Evolutionary conservation across 1,284 basidiomycete genomes (phyloP), one percentile per base, ranked within the genome.

Genomic region (Cutaneotrichosporon spelunceum): DNA sequence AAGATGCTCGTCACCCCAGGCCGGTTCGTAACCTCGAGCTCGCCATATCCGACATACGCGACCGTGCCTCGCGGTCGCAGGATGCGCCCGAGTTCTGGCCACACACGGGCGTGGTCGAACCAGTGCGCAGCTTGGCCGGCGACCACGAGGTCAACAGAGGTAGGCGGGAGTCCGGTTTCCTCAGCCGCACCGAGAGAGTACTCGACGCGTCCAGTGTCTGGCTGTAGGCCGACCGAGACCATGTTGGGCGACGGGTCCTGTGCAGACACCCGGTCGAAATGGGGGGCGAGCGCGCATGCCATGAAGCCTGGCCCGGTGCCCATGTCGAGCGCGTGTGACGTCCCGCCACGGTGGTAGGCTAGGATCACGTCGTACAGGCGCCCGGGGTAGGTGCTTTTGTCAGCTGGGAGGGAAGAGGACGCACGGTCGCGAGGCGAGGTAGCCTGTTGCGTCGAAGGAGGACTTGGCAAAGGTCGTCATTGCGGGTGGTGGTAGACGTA

Each of bases 71-170:
- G 83, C 0, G 82, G 83, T 44, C 84, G 82, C 55, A 93, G 77
- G 3, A 89, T 82, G 2, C 88, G 82, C 2, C 82, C 81, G 2
- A 87, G 78, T 72, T 91, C 86, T 0, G 82, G 83, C 88, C 91
- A 93, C 7, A 88, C 81, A 63, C 81, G 83, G 4, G 76, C 72
- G 83, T 88, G 89, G 70, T 92, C 82, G 72, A 93, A 93, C 91
- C 91, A 93, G 73, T 95, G 91, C 0, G 87, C 86, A 0, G 91
- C 86, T 77, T 93, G 91, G 1, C 88, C 89, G 21, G 89, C 82
- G 6, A 88, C 83, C 39, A 91, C 80, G 60, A 94, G 74, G 74
- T 94, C 92, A 3, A 90, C 86, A 52, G 83, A 86, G 1, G 76
- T 80, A 45, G 85, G 81, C 27, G 79, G 74, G 6, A 68, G 30